These are phyloP conservation scores for Claviceps cyperi DNA, from an alignment of 2,329 filamentous ascomycete species.

Conservation along the genomic window DNA sequence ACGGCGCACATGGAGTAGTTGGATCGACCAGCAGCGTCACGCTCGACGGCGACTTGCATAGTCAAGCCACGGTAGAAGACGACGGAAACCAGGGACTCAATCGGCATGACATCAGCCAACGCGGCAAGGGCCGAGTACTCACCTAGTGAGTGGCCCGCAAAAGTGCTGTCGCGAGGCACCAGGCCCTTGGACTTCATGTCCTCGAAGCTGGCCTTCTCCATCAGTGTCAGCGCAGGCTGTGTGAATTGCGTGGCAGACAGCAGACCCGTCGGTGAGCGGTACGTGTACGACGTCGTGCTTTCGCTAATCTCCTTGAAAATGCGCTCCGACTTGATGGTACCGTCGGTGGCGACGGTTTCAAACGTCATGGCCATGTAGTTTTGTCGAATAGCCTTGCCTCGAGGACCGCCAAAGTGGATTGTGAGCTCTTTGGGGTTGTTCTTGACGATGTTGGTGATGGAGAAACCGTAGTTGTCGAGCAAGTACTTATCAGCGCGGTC, in stretches of 20 bases:
- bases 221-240: conserved; percentile 88
- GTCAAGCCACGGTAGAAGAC: conserved; percentile 98
- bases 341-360: conserved; percentile 88
- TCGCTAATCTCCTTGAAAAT: conserved; percentile 98
- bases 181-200: conserved; percentile 97
- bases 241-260: conserved; percentile 97
- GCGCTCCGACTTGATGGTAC: conserved; percentile 91
- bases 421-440: conserved; percentile 99
- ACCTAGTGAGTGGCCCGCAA: conserved; percentile 92
- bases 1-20: conserved; percentile 99
- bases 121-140: conserved; percentile 96
- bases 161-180: conserved; percentile 90
- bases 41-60: conserved; percentile 98
- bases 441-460: conserved; percentile 96
- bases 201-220: conserved; percentile 99
- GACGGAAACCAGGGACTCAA: conserved; percentile 92
- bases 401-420: conserved; percentile 91
- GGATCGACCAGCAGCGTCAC: conserved; percentile 79
- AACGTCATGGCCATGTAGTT: conserved; percentile 99
- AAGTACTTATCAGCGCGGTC: conserved; percentile 96
- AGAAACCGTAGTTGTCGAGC: conserved; percentile 96
- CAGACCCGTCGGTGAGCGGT: conserved; percentile 84
- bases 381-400: conserved; percentile 91
- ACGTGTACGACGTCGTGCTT: conserved; percentile 88
- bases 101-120: conserved; percentile 97